These are phyloP conservation scores for Metschnikowia continentalis DNA, from an alignment of 805 yeast species.

Conservation along the genomic window DNA sequence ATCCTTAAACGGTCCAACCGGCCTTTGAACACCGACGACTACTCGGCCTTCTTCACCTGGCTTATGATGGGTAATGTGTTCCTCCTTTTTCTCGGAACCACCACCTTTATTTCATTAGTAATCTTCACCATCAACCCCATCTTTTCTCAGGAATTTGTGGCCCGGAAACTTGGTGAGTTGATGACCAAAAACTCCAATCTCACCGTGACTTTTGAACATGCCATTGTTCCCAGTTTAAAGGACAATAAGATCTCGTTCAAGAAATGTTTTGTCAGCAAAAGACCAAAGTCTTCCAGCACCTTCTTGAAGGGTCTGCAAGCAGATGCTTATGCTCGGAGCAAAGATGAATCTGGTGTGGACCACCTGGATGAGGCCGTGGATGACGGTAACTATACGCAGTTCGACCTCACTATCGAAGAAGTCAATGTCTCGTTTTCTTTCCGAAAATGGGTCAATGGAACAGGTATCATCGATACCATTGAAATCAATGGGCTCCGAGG, in stretches of 20 bases:
- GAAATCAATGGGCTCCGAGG: constrained; percentile 87
- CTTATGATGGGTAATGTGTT: constrained; percentile 80
- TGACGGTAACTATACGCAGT: constrained; percentile 95
- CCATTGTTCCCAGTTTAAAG: constrained; percentile 91
- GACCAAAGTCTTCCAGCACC: constrained; percentile 58
- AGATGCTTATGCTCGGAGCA: constrained; percentile 60
- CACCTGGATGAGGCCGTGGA: constrained; percentile 40
- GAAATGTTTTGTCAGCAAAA: constrained; percentile 77
- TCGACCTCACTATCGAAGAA: constrained; percentile 84
- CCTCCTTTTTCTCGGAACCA: constrained; percentile 79
- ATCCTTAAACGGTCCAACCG: constrained; percentile 65
- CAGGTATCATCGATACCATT: constrained; percentile 74
- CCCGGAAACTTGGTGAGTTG: constrained; percentile 73
- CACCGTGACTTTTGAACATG: constrained; percentile 85
- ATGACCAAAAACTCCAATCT: constrained; percentile 80
- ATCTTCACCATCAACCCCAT: constrained; percentile 77
- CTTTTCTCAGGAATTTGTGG: constrained; percentile 85
- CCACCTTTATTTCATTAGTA: constrained; percentile 82
- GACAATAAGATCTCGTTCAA: constrained; percentile 80
- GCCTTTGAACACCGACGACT: constrained; percentile 90
- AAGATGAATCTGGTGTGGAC: constrained; percentile 7
- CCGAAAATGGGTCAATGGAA: constrained; percentile 83
- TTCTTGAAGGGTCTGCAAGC: constrained; percentile 72
- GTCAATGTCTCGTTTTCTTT: constrained; percentile 77
- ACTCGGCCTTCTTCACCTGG: constrained; percentile 90